Conservation (phyloP, 2,329 filamentous ascomycete species). For the Cadophora luteo-olivacea region DNA sequence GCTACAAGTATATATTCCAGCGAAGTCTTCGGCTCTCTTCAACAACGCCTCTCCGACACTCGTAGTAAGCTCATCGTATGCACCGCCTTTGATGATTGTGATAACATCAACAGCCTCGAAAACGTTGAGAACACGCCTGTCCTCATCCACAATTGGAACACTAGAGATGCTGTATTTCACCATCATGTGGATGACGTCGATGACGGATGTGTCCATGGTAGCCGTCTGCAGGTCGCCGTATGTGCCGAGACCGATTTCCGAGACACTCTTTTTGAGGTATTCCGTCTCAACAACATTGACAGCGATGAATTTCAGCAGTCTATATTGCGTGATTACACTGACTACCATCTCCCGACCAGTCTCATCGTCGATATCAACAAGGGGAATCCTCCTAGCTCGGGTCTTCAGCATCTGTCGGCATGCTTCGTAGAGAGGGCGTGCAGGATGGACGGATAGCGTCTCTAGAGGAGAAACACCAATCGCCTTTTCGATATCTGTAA, state of each 20-base stretch:
- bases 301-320: constrained; percentile 97
- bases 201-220: constrained; percentile 86
- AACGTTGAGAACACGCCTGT: constrained; percentile 84
- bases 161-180: constrained; percentile 94
- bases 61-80: constrained; percentile 87
- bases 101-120: constrained; percentile 99
- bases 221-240: constrained; percentile 83
- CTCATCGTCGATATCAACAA: constrained; percentile 94
- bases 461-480: constrained; percentile 91
- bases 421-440: constrained; percentile 90
- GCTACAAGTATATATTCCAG: constrained; percentile 95
- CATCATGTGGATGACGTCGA: constrained; percentile 93
- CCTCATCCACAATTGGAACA: constrained; percentile 86
- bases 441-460: constrained; percentile 93
- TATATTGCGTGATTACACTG: constrained; percentile 96
- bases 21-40: constrained; percentile 87
- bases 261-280: constrained; percentile 84
- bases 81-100: constrained; percentile 89
- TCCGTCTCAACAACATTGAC: constrained; percentile 89
- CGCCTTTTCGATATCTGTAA: constrained; percentile 88
- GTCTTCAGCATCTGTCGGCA: constrained; percentile 94
- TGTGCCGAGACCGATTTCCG: constrained; percentile 84
- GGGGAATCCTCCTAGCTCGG: constrained; percentile 88
- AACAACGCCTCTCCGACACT: constrained; percentile 88
- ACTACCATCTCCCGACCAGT: constrained; percentile 92